Conservation (phyloP, 768 basidiomycete species). For the Cyclocybe aegerita region DNA sequence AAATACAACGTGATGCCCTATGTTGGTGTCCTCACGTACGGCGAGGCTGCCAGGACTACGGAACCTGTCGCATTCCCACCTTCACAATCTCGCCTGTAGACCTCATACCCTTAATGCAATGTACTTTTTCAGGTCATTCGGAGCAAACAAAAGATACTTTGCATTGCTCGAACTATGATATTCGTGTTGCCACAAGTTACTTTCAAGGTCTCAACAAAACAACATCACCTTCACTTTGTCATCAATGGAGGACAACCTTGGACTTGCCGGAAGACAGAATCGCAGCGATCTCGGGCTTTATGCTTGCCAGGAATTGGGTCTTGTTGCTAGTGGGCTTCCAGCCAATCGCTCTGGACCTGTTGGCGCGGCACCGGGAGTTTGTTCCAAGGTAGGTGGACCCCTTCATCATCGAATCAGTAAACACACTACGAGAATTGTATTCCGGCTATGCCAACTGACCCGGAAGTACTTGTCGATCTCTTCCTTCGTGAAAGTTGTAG, state of each 20-base stretch:
- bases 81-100: conserved; percentile 37
- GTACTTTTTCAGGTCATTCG: conserved; percentile 7
- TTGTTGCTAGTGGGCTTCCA: conserved; percentile 45
- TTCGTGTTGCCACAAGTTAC: too few species aligned
- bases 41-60: conserved; percentile 57
- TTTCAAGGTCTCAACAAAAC: not conserved
- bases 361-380: conserved; percentile 39
- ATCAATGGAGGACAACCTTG: too few species aligned
- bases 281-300: conserved; percentile 30
- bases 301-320: conserved; percentile 39
- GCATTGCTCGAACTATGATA: not conserved
- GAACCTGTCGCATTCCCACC: conserved; percentile 40
- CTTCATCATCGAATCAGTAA: conserved; percentile 15
- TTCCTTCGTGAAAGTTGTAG: conserved; percentile 46
- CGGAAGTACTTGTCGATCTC: conserved; percentile 40
- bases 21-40: conserved; percentile 77
- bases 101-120: conserved; percentile 1
- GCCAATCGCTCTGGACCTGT: conserved; percentile 37
- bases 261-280: not conserved
- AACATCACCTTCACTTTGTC: not conserved
- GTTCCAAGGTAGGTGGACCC: conserved; percentile 31
- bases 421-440: not conserved
- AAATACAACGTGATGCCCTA: conserved; percentile 93
- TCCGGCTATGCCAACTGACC: conserved; percentile 13
- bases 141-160: not conserved